Evolutionary conservation across 1,139 yeast genomes (phyloP), one percentile per base, ranked within the genome.

Genomic region (Schwanniomyces etchellsii): DNA sequence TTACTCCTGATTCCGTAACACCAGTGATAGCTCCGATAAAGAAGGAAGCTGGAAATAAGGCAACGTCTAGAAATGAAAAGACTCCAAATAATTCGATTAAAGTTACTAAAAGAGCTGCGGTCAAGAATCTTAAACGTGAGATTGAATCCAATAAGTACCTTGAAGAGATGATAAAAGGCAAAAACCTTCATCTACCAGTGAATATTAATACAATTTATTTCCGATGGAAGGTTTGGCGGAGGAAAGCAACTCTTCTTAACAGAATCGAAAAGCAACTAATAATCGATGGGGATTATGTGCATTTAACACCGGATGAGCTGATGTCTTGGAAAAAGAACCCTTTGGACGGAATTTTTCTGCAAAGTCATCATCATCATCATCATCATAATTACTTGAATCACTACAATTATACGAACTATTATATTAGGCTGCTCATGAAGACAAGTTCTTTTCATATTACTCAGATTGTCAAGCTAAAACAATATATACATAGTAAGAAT

Each of bases 211-310:
- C 70, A 3, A 54, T 64, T 5, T 68, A 65, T 39, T 64, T 57
- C 46, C 70, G 73, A 33, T 74, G 89, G 75, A 81, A 76, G 25
- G 95, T 91, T 1, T 85, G 88, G 84, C 70, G 97, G 43, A 75
- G 93, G 37, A 91, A 88, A 48, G 77, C 89, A 65, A 80, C 94
- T 1, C 81, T 91, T 45, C 75, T 83, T 39, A 77, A 79, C 35
- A 73, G 88, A 32, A 85, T 86, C 38, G 95, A 89, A 42, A 76
- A 93, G 43, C 75, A 88, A 1, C 62, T 91, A 29, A 89, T 94
- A 2, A 74, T 91, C 26, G 97, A 91, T 54, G 97, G 97, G 13
- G 96, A 88, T 47, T 89, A 88, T 48, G 77, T 91, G 11, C 93
- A 89, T 50, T 72, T 91, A 32, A 77, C 89, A 45, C 96, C 97